These are phyloP conservation scores for Alternaria alternata DNA, from an alignment of 2,329 filamentous ascomycete genomes.

Conservation along the genomic window DNA sequence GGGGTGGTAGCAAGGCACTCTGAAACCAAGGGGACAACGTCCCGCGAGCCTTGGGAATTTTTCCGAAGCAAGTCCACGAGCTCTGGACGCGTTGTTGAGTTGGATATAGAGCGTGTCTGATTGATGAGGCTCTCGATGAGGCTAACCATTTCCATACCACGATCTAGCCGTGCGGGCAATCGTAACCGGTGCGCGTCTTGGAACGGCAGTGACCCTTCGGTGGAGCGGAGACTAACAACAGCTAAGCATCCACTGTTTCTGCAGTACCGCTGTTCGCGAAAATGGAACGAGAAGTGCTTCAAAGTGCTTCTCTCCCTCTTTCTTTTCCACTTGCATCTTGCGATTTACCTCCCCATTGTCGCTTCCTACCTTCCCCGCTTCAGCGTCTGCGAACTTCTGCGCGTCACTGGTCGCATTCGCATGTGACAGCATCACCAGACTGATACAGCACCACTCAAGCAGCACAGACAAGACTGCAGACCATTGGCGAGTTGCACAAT, in stretches of 20 bases:
- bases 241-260: conserved; percentile 27
- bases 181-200: conserved; percentile 9
- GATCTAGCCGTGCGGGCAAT: conserved; percentile 18
- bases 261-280: conserved; percentile 24
- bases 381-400: conserved; percentile 16
- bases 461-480: neutral
- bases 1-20: neutral
- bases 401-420: conserved; percentile 30
- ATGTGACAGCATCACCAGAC: conserved; percentile 41
- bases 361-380: conserved; percentile 14
- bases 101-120: conserved; percentile 6
- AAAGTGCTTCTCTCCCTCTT: conserved; percentile 7
- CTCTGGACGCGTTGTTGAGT: neutral
- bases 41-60: neutral
- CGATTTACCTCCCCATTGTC: neutral
- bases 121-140: conserved; percentile 9
- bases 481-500: conserved; percentile 4
- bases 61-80: neutral
- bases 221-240: conserved; percentile 26
- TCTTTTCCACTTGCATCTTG: conserved; percentile 4
- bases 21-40: neutral
- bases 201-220: conserved; percentile 22
- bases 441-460: conserved; percentile 12
- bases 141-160: conserved; percentile 16
- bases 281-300: conserved; percentile 23